Conservation (phyloP, 352 stramenopile genomes). For the Phytophthora foliorum region DNA sequence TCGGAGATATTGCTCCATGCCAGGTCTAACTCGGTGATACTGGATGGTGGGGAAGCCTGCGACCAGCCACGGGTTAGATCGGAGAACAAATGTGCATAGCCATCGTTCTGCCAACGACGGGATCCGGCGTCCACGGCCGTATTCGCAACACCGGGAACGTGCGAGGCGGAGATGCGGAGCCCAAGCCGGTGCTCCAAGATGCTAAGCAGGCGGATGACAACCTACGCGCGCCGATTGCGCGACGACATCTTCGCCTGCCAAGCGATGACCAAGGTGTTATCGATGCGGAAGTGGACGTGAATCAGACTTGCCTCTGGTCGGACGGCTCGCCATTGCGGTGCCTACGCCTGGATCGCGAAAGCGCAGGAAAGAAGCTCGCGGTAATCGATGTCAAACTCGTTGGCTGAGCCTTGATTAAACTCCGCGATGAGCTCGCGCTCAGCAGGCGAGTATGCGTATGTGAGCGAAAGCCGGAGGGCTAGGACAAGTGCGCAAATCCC, state of each 20-base stretch:
- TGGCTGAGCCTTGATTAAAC: neutral
- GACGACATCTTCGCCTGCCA: slow-evolving; percentile 12
- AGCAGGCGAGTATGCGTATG: neutral
- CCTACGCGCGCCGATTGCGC: slow-evolving; percentile 12
- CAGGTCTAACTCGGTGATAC: neutral
- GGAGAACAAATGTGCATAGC: neutral
- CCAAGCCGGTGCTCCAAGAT: neutral
- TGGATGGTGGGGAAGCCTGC: neutral
- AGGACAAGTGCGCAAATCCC: slow-evolving; percentile 2
- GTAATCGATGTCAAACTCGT: slow-evolving; percentile 13
- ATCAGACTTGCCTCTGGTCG: neutral
- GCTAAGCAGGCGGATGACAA: neutral
- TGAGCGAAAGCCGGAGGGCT: neutral
- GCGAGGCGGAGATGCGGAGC: slow-evolving; percentile 5
- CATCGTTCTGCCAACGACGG: neutral
- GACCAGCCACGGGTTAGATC: slow-evolving; percentile 2
- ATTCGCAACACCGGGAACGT: neutral
- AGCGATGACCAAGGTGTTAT: slow-evolving; percentile 20
- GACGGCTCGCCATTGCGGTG: neutral
- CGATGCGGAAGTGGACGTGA: slow-evolving; percentile 18
- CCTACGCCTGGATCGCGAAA: neutral
- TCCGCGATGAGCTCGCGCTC: neutral
- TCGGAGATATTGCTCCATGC: slow-evolving; percentile 11
- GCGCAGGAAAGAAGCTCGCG: slow-evolving; percentile 6
- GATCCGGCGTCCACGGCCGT: neutral